phyloP scores from a whole-genome alignment of 2,329 filamentous ascomycete species.

The Spiromastix sp. region DNA sequence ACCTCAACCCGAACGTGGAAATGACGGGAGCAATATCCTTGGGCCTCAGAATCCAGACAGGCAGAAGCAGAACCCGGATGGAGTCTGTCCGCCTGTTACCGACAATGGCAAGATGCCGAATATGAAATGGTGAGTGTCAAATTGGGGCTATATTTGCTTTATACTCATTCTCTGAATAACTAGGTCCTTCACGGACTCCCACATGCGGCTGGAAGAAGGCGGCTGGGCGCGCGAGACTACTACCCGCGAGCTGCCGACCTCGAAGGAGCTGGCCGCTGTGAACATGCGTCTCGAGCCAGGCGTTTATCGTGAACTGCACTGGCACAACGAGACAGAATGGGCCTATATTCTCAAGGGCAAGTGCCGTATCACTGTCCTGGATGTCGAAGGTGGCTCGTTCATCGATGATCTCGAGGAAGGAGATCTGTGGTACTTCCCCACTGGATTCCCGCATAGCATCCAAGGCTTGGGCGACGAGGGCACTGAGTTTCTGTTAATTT shows the following conservation, averaged over 20 bases:
- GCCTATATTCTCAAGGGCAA: slow-evolving; percentile 62
- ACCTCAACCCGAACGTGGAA: slow-evolving; percentile 1
- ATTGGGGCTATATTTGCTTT: no score
- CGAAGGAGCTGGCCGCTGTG: slow-evolving; percentile 60
- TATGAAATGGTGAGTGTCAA: slow-evolving; percentile 54
- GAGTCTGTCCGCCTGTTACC: slow-evolving; percentile 61
- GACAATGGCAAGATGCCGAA: slow-evolving; percentile 61
- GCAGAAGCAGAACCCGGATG: slow-evolving; percentile 59
- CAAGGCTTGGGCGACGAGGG: slow-evolving; percentile 59
- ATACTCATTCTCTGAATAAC: background rate
- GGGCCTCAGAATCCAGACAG: slow-evolving; percentile 61
- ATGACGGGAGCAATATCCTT: slow-evolving; percentile 35
- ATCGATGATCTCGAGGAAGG: slow-evolving; percentile 67
- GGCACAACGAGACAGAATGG: slow-evolving; percentile 75
- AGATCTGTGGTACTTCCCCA: slow-evolving; percentile 73
- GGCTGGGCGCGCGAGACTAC: slow-evolving; percentile 66
- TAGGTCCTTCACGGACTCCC: slow-evolving; percentile 29
- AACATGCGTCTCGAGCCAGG: slow-evolving; percentile 68
- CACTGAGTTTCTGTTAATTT: slow-evolving; percentile 54
- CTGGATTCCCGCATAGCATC: slow-evolving; percentile 65
- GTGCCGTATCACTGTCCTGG: slow-evolving; percentile 61
- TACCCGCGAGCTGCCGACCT: slow-evolving; percentile 24
- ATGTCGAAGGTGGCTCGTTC: slow-evolving; percentile 66
- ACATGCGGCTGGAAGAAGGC: slow-evolving; percentile 41
- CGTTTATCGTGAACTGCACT: slow-evolving; percentile 67